Evolutionary conservation across 2,329 filamentous ascomycete species (phyloP).

Genomic region (Acrodontium crateriforme): DNA sequence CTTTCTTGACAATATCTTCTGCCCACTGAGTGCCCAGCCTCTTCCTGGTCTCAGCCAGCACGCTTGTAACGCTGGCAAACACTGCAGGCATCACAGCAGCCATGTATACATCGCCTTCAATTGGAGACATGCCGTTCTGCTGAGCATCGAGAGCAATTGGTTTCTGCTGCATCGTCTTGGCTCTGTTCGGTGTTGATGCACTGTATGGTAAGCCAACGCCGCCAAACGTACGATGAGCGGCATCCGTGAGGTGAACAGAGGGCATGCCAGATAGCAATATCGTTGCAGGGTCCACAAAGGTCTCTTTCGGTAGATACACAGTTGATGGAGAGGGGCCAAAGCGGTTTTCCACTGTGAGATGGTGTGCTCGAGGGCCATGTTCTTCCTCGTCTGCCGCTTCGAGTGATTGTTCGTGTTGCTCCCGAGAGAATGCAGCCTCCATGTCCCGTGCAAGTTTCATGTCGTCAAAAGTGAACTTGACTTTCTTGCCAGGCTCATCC

Average conservation of each 20-base stretch:
- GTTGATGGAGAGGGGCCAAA: slow-evolving; percentile 63
- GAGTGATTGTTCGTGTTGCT: slow-evolving; percentile 10
- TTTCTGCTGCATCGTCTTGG: slow-evolving; percentile 46
- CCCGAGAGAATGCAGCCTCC: slow-evolving; percentile 34
- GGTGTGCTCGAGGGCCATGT: slow-evolving; percentile 47
- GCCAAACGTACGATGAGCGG: slow-evolving; percentile 63
- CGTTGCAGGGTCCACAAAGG: slow-evolving; percentile 56
- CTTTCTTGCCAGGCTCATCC: slow-evolving; percentile 40
- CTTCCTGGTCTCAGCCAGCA: slow-evolving; percentile 59
- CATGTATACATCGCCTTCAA: slow-evolving; percentile 62
- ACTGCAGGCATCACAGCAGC: slow-evolving; percentile 55
- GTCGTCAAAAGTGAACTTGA: neutral
- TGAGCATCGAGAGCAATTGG: slow-evolving; percentile 50
- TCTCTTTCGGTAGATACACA: slow-evolving; percentile 56
- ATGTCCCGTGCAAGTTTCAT: slow-evolving; percentile 38
- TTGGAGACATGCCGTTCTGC: slow-evolving; percentile 55
- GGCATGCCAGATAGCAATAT: slow-evolving; percentile 48
- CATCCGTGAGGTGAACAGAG: slow-evolving; percentile 58
- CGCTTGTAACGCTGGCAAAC: slow-evolving; percentile 54
- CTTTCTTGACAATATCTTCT: slow-evolving; percentile 44
- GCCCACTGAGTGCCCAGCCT: slow-evolving; percentile 60
- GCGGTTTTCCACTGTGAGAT: slow-evolving; percentile 58
- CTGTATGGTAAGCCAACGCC: slow-evolving; percentile 65
- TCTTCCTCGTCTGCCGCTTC: slow-evolving; percentile 16
- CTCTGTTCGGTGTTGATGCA: slow-evolving; percentile 49